These are phyloP conservation scores for Gonapodya prolifera DNA, from an alignment of 192 early-diverging fungal genomes.

Conservation along the genomic window DNA sequence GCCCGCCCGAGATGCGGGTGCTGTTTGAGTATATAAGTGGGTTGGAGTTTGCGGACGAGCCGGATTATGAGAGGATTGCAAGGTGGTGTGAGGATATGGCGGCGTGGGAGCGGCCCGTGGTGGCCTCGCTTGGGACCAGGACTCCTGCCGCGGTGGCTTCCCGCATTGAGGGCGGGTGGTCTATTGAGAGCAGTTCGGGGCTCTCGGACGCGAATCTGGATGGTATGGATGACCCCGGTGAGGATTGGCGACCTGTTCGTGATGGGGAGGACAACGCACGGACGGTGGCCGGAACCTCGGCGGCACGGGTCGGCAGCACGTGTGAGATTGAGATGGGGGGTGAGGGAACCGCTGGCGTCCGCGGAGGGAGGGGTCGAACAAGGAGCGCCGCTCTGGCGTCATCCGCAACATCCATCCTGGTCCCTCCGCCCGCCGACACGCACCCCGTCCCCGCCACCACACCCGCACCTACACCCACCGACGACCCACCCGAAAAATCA, in stretches of 20 bases:
- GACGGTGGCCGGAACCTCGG: not conserved
- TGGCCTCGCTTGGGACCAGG: too few species aligned
- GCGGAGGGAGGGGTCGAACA: not conserved
- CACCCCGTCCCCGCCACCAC: not conserved
- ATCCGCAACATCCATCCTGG: not conserved
- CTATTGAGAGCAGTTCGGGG: not conserved
- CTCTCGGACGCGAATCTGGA: not conserved
- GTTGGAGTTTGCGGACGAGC: slow-evolving; percentile 19
- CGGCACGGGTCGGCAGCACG: not conserved
- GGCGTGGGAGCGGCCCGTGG: not conserved
- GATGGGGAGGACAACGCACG: too few species aligned
- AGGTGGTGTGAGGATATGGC: slow-evolving; percentile 12
- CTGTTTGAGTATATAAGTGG: slow-evolving; percentile 15
- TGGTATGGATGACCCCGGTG: not conserved
- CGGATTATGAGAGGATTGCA: slow-evolving; percentile 22
- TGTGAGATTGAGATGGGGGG: not conserved
- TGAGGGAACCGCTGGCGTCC: too few species aligned
- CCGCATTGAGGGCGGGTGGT: not conserved
- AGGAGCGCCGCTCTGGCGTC: not conserved
- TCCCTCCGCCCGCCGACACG: too few species aligned
- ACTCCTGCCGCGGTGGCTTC: not conserved
- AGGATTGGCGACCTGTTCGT: not conserved
- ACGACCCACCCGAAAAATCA: too few species aligned
- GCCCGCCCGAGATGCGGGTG: slow-evolving; percentile 14
- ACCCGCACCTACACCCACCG: too few species aligned